Evolutionary conservation across 2,329 filamentous ascomycete species (phyloP).

Genomic region (Magnaporthiopsis incrustans): DNA sequence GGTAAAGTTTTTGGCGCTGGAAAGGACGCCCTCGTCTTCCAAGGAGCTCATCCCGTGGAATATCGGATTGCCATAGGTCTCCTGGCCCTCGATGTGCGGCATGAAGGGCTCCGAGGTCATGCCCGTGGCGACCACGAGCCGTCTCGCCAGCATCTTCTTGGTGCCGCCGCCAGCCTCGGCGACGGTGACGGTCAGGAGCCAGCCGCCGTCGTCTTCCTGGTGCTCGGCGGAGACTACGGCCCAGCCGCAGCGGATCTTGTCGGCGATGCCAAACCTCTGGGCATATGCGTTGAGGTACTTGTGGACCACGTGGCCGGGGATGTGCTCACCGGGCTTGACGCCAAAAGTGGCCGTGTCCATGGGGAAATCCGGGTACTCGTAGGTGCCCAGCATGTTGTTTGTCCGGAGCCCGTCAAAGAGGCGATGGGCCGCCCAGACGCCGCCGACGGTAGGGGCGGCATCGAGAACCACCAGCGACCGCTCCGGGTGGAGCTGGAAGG

Average conservation of each 20-base stretch:
- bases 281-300: slow-evolving; percentile 39
- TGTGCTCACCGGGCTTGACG: slow-evolving; percentile 35
- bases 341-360: slow-evolving; percentile 50
- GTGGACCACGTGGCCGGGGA: slow-evolving; percentile 38
- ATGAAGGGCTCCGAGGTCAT: slow-evolving; percentile 42
- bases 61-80: slow-evolving; percentile 34
- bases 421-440: slow-evolving; percentile 60
- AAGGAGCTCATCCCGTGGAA: slow-evolving; percentile 43
- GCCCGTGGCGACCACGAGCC: slow-evolving; percentile 47
- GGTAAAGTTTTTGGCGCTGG: slow-evolving; percentile 34
- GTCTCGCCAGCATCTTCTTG: slow-evolving; percentile 29
- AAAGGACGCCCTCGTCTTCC: slow-evolving; percentile 30
- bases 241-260: slow-evolving; percentile 30
- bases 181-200: slow-evolving; percentile 28
- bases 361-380: slow-evolving; percentile 67
- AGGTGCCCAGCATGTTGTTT: slow-evolving; percentile 67
- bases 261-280: slow-evolving; percentile 31
- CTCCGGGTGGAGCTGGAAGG: slow-evolving; percentile 49
- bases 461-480: slow-evolving; percentile 52
- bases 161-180: slow-evolving; percentile 5
- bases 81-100: slow-evolving; percentile 37
- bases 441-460: slow-evolving; percentile 48
- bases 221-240: slow-evolving; percentile 36
- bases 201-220: slow-evolving; percentile 30
- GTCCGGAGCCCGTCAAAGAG: slow-evolving; percentile 62